Evolutionary conservation across 176 grass and related monocot genomes (phyloP).

Genomic region (Eragrostis nindensis): DNA sequence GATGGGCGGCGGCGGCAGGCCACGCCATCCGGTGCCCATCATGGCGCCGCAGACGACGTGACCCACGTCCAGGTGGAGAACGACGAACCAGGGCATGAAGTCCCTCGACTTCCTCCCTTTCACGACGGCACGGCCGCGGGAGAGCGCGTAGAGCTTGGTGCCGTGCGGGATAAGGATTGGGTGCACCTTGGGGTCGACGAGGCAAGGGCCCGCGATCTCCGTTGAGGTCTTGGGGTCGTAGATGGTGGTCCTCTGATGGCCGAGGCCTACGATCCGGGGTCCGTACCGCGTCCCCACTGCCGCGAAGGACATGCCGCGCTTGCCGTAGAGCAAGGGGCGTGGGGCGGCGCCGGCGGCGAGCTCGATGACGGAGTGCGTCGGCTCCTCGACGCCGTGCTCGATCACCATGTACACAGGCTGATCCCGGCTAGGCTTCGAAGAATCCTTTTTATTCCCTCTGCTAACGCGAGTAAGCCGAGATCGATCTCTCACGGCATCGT

Average conservation of each 20-base stretch:
- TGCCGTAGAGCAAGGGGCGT: not conserved
- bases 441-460: too few relatives aligned
- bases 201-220: not conserved
- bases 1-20: not conserved
- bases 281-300: not conserved
- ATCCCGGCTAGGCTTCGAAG: too few relatives aligned
- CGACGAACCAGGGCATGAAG: slow-evolving; percentile 4
- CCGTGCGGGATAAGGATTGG: slow-evolving; percentile 27
- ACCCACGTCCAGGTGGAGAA: not conserved
- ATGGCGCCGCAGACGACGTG: too few relatives aligned
- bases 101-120: not conserved
- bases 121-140: not conserved
- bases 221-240: slow-evolving; percentile 4
- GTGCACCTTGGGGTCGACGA: not conserved
- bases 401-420: too few relatives aligned
- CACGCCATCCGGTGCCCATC: not conserved
- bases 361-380: too few relatives aligned
- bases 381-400: too few relatives aligned
- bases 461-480: too few relatives aligned
- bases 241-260: not conserved
- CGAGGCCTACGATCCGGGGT: not conserved
- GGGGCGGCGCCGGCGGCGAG: too few relatives aligned
- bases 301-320: slow-evolving; percentile 4
- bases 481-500: too few relatives aligned
- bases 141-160: not conserved